A percentile compares a stretch with the other conserved stretches of the same genome.
Evolutionary conservation across 495 filamentous ascomycete species (phyloP).

Genomic region (Recurvomyces mirabilis): DNA sequence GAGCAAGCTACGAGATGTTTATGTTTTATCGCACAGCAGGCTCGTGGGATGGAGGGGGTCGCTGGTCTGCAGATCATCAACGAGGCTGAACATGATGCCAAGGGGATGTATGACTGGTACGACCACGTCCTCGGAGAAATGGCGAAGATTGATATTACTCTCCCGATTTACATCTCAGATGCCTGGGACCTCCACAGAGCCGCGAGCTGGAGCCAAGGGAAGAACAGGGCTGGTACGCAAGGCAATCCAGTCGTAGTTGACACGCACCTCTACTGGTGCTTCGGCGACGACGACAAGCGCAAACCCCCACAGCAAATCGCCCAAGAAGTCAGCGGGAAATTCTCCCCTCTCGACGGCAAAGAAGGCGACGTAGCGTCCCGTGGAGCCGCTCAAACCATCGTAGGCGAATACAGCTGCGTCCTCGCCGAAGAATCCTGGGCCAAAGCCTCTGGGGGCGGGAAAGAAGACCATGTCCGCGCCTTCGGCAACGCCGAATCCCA

Average conservation of each 20-base stretch:
- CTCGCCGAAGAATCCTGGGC: slow-evolving; percentile 37
- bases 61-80: slow-evolving; percentile 44
- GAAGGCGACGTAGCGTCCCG: slow-evolving; percentile 35
- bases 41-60: slow-evolving; percentile 34
- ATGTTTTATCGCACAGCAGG: slow-evolving; percentile 36
- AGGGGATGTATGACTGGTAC: slow-evolving; percentile 45
- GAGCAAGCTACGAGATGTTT: slow-evolving; percentile 32
- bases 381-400: slow-evolving; percentile 37
- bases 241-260: slow-evolving; percentile 41
- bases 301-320: slow-evolving; percentile 40
- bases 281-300: slow-evolving; percentile 35
- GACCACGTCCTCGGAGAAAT: slow-evolving; percentile 36
- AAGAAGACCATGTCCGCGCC: slow-evolving; percentile 26
- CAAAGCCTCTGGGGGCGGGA: slow-evolving; percentile 20
- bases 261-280: slow-evolving; percentile 46
- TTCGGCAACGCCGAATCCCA: slow-evolving; percentile 39
- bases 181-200: slow-evolving; percentile 37
- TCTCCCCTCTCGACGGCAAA: slow-evolving; percentile 32
- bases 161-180: slow-evolving; percentile 46
- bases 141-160: slow-evolving; percentile 32
- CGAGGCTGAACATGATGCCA: slow-evolving; percentile 37
- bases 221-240: slow-evolving; percentile 15
- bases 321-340: slow-evolving; percentile 27
- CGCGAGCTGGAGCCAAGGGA: slow-evolving; percentile 30
- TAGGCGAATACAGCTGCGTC: slow-evolving; percentile 47